A percentile compares a stretch with the other conserved stretches of the same genome.
Conservation (phyloP, 305 asterid species). For the Solanum hybrid region DNA sequence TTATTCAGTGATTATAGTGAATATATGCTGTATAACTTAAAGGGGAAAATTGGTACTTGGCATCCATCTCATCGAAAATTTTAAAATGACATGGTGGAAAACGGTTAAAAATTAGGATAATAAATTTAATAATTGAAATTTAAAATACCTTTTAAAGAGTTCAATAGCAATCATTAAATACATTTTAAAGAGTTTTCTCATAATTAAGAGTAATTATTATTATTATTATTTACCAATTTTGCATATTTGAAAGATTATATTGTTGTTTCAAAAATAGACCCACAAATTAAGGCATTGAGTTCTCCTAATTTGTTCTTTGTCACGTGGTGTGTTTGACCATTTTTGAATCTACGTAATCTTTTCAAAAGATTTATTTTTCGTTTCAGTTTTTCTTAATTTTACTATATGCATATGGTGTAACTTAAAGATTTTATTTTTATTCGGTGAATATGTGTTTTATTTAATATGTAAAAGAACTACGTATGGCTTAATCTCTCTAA, state of each 20-base stretch:
- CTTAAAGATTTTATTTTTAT: not conserved
- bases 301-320: not conserved
- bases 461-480: not conserved
- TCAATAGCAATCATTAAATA: too few species aligned
- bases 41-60: not conserved
- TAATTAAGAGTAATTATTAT: too few species aligned
- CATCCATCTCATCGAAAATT: not conserved
- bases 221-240: not conserved
- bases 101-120: not conserved
- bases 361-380: not conserved
- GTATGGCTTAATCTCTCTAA: not conserved
- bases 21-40: not conserved
- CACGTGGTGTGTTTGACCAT: not conserved
- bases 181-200: not conserved
- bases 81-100: not conserved
- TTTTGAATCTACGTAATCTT: not conserved
- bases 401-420: not conserved
- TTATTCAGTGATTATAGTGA: not conserved
- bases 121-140: not conserved
- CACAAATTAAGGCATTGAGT: not conserved
- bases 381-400: not conserved
- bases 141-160: not conserved
- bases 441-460: not conserved
- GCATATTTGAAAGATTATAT: not conserved
- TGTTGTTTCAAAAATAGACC: not conserved